phyloP scores from a whole-genome alignment of 2,329 filamentous ascomycete species.

The Trichoderma hamatum region DNA sequence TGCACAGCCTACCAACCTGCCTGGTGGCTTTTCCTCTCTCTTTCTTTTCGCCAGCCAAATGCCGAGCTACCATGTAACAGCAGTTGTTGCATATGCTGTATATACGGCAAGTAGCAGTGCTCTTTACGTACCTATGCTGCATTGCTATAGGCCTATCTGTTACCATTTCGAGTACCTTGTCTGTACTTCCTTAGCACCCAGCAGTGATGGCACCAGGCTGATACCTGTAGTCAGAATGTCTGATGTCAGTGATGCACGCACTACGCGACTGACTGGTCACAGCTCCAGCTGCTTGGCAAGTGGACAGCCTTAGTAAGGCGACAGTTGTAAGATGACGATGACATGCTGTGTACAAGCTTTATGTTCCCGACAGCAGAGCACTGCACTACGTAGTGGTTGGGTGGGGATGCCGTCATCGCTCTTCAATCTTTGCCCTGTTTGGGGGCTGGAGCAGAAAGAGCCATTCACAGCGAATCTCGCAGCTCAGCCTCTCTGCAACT shows the following conservation, averaged over 20 bases:
- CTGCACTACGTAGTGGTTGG: conserved; percentile 3
- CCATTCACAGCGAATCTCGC: not conserved
- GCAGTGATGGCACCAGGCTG: not conserved
- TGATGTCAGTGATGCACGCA: not conserved
- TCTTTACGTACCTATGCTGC: no score
- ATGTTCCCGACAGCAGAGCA: not conserved
- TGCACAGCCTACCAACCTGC: not conserved
- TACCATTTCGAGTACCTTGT: not conserved
- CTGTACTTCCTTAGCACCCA: not conserved
- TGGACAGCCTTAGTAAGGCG: no score
- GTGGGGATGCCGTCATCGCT: conserved; percentile 14
- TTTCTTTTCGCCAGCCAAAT: not conserved
- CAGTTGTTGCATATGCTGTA: not conserved
- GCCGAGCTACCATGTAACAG: no score
- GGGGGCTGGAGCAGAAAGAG: not conserved
- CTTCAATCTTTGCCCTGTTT: not conserved
- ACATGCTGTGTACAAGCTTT: not conserved
- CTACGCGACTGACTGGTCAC: not conserved
- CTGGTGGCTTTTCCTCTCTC: not conserved
- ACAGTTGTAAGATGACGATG: not conserved
- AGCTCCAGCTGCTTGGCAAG: not conserved
- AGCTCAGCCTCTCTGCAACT: not conserved
- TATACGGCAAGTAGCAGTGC: not conserved
- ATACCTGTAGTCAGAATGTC: not conserved
- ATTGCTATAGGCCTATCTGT: no score